A percentile compares a stretch with the other conserved stretches of the same genome.
Evolutionary conservation across 2,329 filamentous ascomycete genomes (phyloP).

Genomic region (Aureobasidium sp.): DNA sequence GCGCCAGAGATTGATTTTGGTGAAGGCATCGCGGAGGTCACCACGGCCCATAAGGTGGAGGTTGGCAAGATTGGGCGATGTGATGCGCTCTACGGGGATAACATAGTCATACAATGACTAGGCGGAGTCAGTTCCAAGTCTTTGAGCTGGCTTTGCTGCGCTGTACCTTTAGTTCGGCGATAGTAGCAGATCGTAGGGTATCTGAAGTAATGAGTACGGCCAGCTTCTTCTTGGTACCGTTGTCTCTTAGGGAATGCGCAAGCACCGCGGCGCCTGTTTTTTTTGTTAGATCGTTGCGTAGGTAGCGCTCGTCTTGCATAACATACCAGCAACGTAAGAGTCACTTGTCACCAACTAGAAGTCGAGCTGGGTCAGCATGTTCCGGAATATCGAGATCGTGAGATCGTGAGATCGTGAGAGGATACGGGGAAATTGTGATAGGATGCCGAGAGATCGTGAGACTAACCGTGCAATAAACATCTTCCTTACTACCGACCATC

Average conservation of each 20-base stretch:
- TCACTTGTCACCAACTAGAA: constrained; percentile 82
- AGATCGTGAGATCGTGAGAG: not conserved
- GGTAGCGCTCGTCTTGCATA: constrained; percentile 2
- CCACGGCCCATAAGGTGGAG: constrained; percentile 84
- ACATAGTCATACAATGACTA: constrained; percentile 81
- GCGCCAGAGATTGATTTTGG: constrained; percentile 92
- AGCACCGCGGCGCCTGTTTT: constrained; percentile 76
- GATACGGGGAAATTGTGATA: not conserved
- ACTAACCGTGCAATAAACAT: constrained; percentile 57
- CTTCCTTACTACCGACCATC: constrained; percentile 33
- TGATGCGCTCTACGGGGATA: constrained; percentile 72
- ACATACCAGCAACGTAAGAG: constrained; percentile 78
- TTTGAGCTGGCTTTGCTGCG: not conserved
- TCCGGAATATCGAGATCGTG: not conserved
- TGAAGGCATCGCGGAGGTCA: constrained; percentile 87
- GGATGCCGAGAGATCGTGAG: not conserved
- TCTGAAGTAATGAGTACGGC: constrained; percentile 77
- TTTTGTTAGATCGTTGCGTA: constrained; percentile 12
- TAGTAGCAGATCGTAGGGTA: constrained; percentile 62
- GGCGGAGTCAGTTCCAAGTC: constrained; percentile 14
- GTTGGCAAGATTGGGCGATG: constrained; percentile 69
- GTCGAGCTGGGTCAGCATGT: not conserved
- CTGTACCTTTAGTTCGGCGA: constrained; percentile 66
- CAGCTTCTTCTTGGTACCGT: constrained; percentile 75
- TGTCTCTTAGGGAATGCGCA: constrained; percentile 89